Evolutionary conservation across 768 basidiomycete genomes (phyloP), one percentile per base, ranked within the genome.

Genomic region (Lactarius evosmus): DNA sequence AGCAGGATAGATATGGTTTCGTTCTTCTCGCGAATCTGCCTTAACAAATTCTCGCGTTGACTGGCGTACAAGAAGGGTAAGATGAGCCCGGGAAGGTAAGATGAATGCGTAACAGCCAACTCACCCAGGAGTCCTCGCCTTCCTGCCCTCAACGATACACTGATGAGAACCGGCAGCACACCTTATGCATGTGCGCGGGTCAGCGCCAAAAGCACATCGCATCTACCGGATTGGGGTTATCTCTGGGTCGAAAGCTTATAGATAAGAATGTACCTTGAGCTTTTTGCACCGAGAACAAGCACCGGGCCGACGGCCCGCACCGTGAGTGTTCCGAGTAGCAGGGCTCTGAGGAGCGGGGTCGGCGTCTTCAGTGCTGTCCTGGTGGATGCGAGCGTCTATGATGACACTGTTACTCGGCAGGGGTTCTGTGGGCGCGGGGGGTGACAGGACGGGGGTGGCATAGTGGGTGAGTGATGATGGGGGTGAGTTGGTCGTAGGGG

Each of bases 61-160:
- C 74, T 74, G 56, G 32, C 7, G 33, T 51, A 7, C 33, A 55
- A 14, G 7, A 17, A 2, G 16, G 25, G 7, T 64, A 11, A 60
- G n/a, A 46, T 22, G 33, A 54, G 46, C 27, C 29, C 1, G 4
- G 30, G 5, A 19, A 19, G 1, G 17, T 44, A 33, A 7, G 11
- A 46, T 36, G 17, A 19, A 11, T 12, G 11, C 3, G 12, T 0
- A 32, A 14, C 2, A n/a, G 22, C 3, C 3, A 22, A 66, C 72
- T 40, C 52, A 74, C 74, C 74, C 74, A 4, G 74, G 74, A 4
- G 74, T 72, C 58, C 74, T 70, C 11, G 74, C 73, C 65, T 75
- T 75, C 19, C 74, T 67, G 1, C 74, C 74, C 40, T 71, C 71
- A 8, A 75, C 73, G 46, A 71, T 53, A 54, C 74, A 75, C 16